Conservation (phyloP, 805 yeast species). For the Kregervanrija delftensis region DNA sequence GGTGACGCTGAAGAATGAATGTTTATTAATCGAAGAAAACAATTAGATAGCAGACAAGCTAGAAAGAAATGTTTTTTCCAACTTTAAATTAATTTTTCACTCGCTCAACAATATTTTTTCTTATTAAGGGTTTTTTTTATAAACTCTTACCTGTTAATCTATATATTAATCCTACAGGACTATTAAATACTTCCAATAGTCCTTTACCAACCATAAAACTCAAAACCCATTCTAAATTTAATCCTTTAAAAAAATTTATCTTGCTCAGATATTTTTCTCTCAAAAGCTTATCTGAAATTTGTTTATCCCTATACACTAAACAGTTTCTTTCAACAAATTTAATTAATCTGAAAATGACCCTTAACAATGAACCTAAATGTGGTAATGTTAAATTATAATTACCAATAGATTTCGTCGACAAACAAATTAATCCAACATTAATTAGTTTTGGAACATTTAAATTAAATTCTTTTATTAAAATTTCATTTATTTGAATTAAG, state of each 20-base stretch:
- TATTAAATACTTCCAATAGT: conserved; percentile 41
- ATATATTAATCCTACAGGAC: conserved; percentile 50
- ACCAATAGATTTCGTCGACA: background rate
- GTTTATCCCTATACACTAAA: conserved; percentile 32
- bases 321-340: conserved; percentile 36
- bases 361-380: conserved; percentile 7
- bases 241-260: conserved; percentile 39
- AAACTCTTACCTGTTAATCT: conserved; percentile 35
- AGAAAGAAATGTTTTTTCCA: background rate
- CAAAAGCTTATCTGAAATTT: conserved; percentile 36
- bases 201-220: conserved; percentile 50
- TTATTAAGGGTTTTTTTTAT: background rate
- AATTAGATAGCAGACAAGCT: background rate
- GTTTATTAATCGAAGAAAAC: background rate
- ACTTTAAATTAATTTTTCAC: too few relatives aligned
- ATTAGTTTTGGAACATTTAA: conserved; percentile 1
- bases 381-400: conserved; percentile 6
- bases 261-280: conserved; percentile 40
- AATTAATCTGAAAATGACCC: conserved; percentile 14
- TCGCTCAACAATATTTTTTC: too few relatives aligned
- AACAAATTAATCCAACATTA: conserved; percentile 3
- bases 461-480: background rate
- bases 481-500: background rate
- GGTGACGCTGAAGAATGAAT: conserved; percentile 1
- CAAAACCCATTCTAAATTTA: conserved; percentile 42